These are phyloP conservation scores for Picea sitchensis DNA, from an alignment of 75 land plant species.

Conservation along the genomic window DNA sequence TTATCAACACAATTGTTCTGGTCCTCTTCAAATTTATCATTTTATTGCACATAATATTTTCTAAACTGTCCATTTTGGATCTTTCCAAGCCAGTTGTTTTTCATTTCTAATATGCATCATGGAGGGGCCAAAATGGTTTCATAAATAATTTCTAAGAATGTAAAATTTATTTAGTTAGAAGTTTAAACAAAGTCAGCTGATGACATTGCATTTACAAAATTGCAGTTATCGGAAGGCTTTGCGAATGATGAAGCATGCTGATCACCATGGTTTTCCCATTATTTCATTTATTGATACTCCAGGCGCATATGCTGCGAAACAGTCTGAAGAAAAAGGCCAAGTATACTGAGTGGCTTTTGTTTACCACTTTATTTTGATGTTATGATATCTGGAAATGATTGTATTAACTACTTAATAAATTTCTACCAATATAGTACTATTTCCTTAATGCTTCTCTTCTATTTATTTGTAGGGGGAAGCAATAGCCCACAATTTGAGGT, in stretches of 20 bases:
- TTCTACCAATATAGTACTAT: background rate
- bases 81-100: background rate
- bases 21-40: background rate
- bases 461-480: slow-evolving; percentile 79
- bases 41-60: background rate
- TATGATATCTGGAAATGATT: slow-evolving; percentile 6
- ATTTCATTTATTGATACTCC: slow-evolving; percentile 91
- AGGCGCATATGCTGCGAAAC: slow-evolving; percentile 88
- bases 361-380: slow-evolving; percentile 3
- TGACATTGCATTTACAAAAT: background rate
- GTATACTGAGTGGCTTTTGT: slow-evolving; percentile 34
- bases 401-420: background rate
- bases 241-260: slow-evolving; percentile 88
- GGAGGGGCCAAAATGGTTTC: background rate
- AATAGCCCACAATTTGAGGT: slow-evolving; percentile 79
- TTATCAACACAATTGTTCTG: background rate
- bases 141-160: background rate
- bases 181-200: background rate
- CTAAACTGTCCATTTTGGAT: background rate
- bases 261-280: slow-evolving; percentile 87
- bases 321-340: slow-evolving; percentile 87
- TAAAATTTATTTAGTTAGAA: background rate
- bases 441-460: background rate
- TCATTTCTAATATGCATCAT: background rate
- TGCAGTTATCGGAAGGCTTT: slow-evolving; percentile 88